phyloP scores from a whole-genome alignment of 108 stramenopile species.

The Skeletonema costatum region DNA sequence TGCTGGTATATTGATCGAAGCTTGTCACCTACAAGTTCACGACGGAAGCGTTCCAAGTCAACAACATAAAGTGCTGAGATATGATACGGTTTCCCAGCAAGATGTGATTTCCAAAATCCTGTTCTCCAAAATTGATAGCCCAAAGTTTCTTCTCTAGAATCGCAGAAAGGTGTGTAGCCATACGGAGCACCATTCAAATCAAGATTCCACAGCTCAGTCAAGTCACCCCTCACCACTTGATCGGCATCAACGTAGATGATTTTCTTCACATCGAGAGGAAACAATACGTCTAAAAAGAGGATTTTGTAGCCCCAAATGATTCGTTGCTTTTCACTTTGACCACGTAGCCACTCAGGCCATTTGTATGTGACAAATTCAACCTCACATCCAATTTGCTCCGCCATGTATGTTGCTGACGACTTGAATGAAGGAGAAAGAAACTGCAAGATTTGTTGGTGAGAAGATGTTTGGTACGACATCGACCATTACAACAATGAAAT shows the following conservation, averaged over 20 bases:
- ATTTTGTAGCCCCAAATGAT: conserved; percentile 99
- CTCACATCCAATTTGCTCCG: conserved; percentile 85
- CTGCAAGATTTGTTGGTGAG: conserved; percentile 1
- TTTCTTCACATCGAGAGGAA: conserved; percentile 95
- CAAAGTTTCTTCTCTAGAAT: conserved; percentile 88
- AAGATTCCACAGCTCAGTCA: conserved; percentile 97
- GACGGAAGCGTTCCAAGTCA: conserved; percentile 92
- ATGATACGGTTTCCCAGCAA: conserved; percentile 94
- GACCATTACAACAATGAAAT: not conserved
- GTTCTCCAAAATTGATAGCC: conserved; percentile 79
- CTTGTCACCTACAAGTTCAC: conserved; percentile 89
- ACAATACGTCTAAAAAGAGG: conserved; percentile 98
- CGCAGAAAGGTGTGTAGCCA: conserved; percentile 98
- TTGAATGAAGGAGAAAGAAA: conserved; percentile 95
- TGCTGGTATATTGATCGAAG: conserved; percentile 93
- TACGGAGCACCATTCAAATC: conserved; percentile 91
- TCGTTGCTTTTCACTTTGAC: conserved; percentile 97
- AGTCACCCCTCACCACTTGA: conserved; percentile 96
- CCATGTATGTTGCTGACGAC: conserved; percentile 79
- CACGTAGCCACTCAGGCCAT: conserved; percentile 99
- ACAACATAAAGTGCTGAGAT: conserved; percentile 99
- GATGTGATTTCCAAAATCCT: conserved; percentile 95
- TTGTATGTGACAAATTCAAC: conserved; percentile 76
- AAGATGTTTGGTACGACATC: not conserved
- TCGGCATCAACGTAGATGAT: conserved; percentile 98